Base-by-base conservation (phyloP, 768 basidiomycete species). In the Tephrocybe rancida region DNA sequence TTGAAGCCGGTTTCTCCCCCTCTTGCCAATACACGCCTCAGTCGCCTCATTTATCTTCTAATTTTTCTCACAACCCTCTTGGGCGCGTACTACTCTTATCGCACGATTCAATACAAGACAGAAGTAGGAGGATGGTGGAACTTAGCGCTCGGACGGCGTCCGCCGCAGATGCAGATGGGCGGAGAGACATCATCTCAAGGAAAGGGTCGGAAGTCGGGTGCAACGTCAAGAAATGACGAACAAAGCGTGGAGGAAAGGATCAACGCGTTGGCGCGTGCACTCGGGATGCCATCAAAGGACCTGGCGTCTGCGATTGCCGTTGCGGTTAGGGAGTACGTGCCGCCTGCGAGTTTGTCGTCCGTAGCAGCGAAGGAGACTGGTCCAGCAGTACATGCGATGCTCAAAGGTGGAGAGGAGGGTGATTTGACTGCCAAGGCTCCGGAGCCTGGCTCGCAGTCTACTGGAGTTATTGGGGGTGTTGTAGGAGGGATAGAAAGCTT, bases 121-220 rank as follows among this genome's bases (percentile, higher is more conserved):
- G 76, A 82, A 10, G 80, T 78, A 10, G 81, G 81, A 0, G 83
- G 83, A 7, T 85, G 85, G 86, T 85, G 85, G 83, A 80, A 77
- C 52, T 60, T 80, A 9, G 72, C 75, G 0, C 55, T 80, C 5
- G 78, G 80, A 3, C 66, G 65, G 52, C 65, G 61, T 13, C 69
- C 75, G 2, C 68, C 70, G n/a, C 22, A 51, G 5, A 48, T n/a
- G 27, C 18, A 34, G 27, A 22, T 34, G 16, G 10, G 14, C 32
- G 10, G 30, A 48, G 42, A 32, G 3, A 27, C 44, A 14, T 32
- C 30, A 6, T 41, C 50, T 2, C 38, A 55, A 60, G 50, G 53
- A 32, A 42, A 54, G 4, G 18, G 56, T 34, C 30, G 52, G 50
- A 38, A 50, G 35, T 48, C 43, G 54, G 26, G 27, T 57, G 21